phyloP scores from a whole-genome alignment of 2,329 filamentous ascomycete genomes.

The Phaeosphaeriaceae sp. region DNA sequence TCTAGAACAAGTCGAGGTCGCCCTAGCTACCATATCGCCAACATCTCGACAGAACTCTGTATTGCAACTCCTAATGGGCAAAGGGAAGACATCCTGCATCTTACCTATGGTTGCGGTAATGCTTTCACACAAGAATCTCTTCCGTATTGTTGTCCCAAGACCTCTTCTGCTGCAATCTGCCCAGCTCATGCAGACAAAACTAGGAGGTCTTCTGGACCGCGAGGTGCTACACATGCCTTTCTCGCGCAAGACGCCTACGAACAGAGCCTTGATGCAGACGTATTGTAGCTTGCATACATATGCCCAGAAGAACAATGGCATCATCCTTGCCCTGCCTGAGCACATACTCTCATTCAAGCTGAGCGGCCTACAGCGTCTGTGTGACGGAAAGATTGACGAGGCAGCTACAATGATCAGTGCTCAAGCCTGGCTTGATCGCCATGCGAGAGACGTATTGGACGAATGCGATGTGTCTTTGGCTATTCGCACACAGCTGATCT shows the following conservation, averaged over 20 bases:
- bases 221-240: constrained; percentile 65
- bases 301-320: constrained; percentile 53
- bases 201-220: constrained; percentile 63
- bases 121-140: constrained; percentile 53
- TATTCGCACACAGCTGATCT: constrained; percentile 52
- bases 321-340: constrained; percentile 68
- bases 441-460: constrained; percentile 68
- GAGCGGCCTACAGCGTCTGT: constrained; percentile 64
- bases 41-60: constrained; percentile 63
- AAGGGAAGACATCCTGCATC: constrained; percentile 71
- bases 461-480: constrained; percentile 61
- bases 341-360: constrained; percentile 71
- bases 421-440: constrained; percentile 58
- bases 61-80: constrained; percentile 72
- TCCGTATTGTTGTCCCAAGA: constrained; percentile 64
- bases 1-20: constrained; percentile 68
- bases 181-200: constrained; percentile 61
- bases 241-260: constrained; percentile 58
- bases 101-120: constrained; percentile 61
- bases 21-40: constrained; percentile 65
- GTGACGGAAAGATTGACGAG: constrained; percentile 53
- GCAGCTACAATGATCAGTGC: constrained; percentile 59
- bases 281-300: constrained; percentile 52
- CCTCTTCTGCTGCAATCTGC: constrained; percentile 65
- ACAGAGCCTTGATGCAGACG: constrained; percentile 28